Conservation (phyloP, 345 rosid species). For the Toxicodendron radicans region DNA sequence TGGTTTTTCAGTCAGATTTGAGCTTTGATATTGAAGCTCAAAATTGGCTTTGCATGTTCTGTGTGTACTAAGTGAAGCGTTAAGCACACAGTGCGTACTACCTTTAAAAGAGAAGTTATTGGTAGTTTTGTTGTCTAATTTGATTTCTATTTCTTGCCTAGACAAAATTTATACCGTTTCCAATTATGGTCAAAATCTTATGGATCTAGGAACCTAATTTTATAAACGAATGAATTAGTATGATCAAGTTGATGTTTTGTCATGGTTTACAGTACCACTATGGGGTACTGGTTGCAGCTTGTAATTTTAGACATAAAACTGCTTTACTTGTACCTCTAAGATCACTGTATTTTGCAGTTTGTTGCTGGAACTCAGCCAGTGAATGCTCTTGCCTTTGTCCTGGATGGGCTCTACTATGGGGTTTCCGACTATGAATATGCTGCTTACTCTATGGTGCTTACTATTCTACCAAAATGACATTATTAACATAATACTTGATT, state of each 20-base stretch:
- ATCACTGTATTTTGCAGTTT: conserved; percentile 49
- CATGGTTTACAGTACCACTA: not conserved
- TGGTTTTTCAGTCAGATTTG: too few species aligned
- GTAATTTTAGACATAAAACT: conserved; percentile 2
- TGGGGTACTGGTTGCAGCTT: not conserved
- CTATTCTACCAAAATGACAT: conserved; percentile 5
- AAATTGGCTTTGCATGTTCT: too few species aligned
- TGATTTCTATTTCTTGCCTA: too few species aligned
- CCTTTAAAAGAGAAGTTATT: too few species aligned
- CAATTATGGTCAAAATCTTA: not conserved
- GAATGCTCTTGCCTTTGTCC: conserved; percentile 85
- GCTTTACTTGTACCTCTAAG: conserved; percentile 3
- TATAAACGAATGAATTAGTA: not conserved
- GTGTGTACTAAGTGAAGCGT: too few species aligned
- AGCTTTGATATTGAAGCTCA: too few species aligned
- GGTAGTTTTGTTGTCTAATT: too few species aligned
- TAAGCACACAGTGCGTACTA: too few species aligned
- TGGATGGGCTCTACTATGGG: conserved; percentile 92
- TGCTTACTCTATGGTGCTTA: conserved; percentile 79
- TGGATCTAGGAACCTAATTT: not conserved
- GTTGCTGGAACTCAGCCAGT: conserved; percentile 95
- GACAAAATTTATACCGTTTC: not conserved
- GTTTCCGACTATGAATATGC: conserved; percentile 93
- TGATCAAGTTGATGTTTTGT: not conserved
- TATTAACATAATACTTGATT: conserved; percentile 6